Evolutionary conservation across 768 basidiomycete species (phyloP).

Genomic region (Boletus vinaceobasis): DNA sequence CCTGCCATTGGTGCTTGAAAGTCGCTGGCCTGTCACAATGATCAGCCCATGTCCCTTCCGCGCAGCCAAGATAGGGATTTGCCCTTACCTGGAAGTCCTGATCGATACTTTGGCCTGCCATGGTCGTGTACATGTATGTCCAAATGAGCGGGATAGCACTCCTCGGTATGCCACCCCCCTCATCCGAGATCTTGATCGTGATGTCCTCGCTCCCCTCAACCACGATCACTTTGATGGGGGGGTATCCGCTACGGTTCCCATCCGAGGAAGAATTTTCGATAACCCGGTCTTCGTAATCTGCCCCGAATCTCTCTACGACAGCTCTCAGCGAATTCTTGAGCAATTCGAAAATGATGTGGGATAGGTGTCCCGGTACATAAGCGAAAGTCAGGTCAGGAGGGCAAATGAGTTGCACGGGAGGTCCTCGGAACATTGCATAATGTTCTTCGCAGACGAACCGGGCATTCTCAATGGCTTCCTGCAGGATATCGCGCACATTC

Average conservation of each 20-base stretch:
- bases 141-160: constrained; percentile 91
- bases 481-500: constrained; percentile 94
- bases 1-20: constrained; percentile 99
- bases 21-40: constrained; percentile 57
- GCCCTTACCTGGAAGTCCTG: constrained; percentile 55
- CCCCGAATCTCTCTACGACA: constrained; percentile 88
- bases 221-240: constrained; percentile 51
- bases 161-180: constrained; percentile 86
- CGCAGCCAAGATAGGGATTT: not conserved
- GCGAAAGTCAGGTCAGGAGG: constrained; percentile 81
- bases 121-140: constrained; percentile 97
- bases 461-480: constrained; percentile 98
- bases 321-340: constrained; percentile 97
- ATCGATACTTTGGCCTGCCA: constrained; percentile 67
- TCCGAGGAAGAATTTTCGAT: not conserved
- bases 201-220: constrained; percentile 98
- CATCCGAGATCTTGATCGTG: constrained; percentile 97
- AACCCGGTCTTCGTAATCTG: constrained; percentile 59
- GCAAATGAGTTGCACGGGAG: constrained; percentile 95
- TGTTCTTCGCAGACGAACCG: constrained; percentile 94
- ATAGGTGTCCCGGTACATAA: constrained; percentile 95
- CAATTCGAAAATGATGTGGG: constrained; percentile 95
- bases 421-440: constrained; percentile 92
- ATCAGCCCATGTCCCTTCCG: not conserved
- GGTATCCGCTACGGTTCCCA: constrained; percentile 12